Conservation (phyloP, 331 rosid genomes). For the Cydonia oblonga region DNA sequence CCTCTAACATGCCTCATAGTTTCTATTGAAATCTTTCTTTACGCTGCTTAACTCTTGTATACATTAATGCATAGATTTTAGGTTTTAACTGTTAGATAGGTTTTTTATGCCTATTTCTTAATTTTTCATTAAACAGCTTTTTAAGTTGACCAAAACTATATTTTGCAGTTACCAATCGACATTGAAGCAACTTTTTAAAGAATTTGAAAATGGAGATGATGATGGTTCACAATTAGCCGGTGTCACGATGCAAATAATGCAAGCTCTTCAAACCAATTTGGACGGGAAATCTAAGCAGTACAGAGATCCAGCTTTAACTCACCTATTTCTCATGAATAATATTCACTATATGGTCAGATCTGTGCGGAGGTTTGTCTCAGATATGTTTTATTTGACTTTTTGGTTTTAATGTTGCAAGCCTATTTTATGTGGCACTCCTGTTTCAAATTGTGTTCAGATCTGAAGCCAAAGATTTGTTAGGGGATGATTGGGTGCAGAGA, state of each 20-base stretch:
- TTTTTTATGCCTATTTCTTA: neutral
- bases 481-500: constrained; percentile 98
- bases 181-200: constrained; percentile 92
- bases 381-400: neutral
- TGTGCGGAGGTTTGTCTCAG: constrained; percentile 62
- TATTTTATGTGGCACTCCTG: neutral
- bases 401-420: constrained; percentile 7
- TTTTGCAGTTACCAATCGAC: constrained; percentile 81
- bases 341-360: constrained; percentile 97
- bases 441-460: constrained; percentile 41
- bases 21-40: neutral
- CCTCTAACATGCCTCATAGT: neutral
- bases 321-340: constrained; percentile 90
- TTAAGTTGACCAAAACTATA: constrained; percentile 10
- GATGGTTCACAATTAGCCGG: constrained; percentile 66
- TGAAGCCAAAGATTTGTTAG: constrained; percentile 96
- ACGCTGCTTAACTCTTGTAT: neutral
- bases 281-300: constrained; percentile 95
- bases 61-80: neutral
- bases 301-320: constrained; percentile 70
- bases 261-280: constrained; percentile 93
- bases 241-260: constrained; percentile 94
- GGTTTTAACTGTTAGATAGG: neutral
- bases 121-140: neutral
- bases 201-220: constrained; percentile 62